Evolutionary conservation across 208 protist species (phyloP).

Genomic region (Crithidia expoeki): DNA sequence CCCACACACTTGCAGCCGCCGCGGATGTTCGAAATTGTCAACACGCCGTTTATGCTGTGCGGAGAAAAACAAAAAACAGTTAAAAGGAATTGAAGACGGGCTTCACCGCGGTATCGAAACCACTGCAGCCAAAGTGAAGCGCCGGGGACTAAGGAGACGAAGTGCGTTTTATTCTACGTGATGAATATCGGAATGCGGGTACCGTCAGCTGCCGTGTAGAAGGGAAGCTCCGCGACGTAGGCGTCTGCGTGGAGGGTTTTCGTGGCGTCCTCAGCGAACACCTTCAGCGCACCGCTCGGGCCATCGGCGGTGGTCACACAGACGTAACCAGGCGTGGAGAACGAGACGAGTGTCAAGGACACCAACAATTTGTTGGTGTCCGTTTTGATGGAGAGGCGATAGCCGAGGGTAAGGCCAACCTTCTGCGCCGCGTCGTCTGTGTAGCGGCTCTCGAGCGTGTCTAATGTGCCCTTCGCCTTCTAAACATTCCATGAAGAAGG

Average conservation of each 20-base stretch:
- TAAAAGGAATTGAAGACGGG: slow-evolving; percentile 76
- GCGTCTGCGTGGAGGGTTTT: slow-evolving; percentile 60
- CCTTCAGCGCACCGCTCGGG: slow-evolving; percentile 48
- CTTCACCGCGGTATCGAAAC: slow-evolving; percentile 93
- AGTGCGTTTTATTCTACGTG: slow-evolving; percentile 69
- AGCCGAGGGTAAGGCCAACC: slow-evolving; percentile 82
- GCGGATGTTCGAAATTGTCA: slow-evolving; percentile 94
- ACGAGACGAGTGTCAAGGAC: slow-evolving; percentile 90
- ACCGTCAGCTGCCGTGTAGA: slow-evolving; percentile 90
- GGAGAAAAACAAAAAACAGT: slow-evolving; percentile 91
- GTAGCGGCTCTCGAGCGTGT: slow-evolving; percentile 57
- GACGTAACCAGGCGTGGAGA: slow-evolving; percentile 82
- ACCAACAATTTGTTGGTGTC: slow-evolving; percentile 69
- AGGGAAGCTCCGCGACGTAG: slow-evolving; percentile 88
- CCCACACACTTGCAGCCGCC: slow-evolving; percentile 96
- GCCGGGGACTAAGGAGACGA: slow-evolving; percentile 76
- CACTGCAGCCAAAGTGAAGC: slow-evolving; percentile 94
- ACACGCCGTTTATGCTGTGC: slow-evolving; percentile 77
- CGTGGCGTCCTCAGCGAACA: slow-evolving; percentile 75
- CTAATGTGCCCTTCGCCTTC: slow-evolving; percentile 92
- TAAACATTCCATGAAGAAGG: slow-evolving; percentile 84
- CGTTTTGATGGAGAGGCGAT: slow-evolving; percentile 50
- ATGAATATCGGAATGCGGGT: slow-evolving; percentile 96
- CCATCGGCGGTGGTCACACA: slow-evolving; percentile 77
- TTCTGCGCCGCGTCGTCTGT: slow-evolving; percentile 11